These are phyloP conservation scores for Hypoxylon sp. DNA, from an alignment of 2,329 filamentous ascomycete genomes.

Conservation along the genomic window DNA sequence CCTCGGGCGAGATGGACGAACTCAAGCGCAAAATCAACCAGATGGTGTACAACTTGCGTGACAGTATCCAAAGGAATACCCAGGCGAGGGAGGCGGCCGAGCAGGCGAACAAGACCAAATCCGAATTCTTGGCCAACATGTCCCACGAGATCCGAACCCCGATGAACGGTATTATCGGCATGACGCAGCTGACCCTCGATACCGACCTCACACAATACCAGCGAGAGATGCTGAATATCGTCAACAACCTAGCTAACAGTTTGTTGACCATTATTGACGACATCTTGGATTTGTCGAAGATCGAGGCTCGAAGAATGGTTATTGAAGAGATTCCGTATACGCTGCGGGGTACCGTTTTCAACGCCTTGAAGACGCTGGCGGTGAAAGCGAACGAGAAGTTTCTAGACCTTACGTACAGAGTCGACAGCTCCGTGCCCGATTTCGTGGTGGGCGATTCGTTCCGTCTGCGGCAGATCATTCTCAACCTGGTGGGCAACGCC, in stretches of 20 bases:
- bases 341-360: constrained; percentile 92
- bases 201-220: constrained; percentile 95
- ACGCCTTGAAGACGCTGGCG: constrained; percentile 94
- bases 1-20: constrained; percentile 98
- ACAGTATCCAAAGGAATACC: constrained; percentile 96
- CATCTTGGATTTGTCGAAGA: constrained; percentile 77
- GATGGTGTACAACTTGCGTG: constrained; percentile 95
- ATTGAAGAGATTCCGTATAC: constrained; percentile 98
- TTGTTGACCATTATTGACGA: constrained; percentile 95
- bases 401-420: constrained; percentile 89
- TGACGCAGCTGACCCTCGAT: constrained; percentile 96
- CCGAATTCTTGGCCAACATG: constrained; percentile 98
- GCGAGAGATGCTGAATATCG: constrained; percentile 97
- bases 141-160: constrained; percentile 97
- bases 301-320: constrained; percentile 97
- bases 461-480: constrained; percentile 93
- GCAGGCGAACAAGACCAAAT: constrained; percentile 96
- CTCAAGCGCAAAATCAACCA: constrained; percentile 99
- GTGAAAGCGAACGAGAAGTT: constrained; percentile 97
- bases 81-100: constrained; percentile 95
- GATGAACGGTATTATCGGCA: constrained; percentile 97
- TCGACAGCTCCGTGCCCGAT: constrained; percentile 92
- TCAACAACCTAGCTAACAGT: constrained; percentile 95
- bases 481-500: constrained; percentile 96
- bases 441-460: constrained; percentile 97